Base-by-base conservation (phyloP, 2,329 filamentous ascomycete species). In the Penicillium sp. region DNA sequence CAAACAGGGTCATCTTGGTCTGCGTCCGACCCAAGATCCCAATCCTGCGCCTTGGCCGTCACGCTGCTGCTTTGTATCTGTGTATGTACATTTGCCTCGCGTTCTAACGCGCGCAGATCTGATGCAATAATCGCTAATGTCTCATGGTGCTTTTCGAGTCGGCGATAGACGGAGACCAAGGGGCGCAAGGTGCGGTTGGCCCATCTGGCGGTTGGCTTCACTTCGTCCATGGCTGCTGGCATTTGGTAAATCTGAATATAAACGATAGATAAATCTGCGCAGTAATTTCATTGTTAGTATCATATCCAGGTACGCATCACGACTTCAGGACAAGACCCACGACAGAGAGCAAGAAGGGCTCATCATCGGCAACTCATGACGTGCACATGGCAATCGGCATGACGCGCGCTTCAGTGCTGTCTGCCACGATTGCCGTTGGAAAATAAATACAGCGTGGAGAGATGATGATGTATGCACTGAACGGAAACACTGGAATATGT, bases 151-250 rank as follows among this genome's bases (percentile, higher is more conserved):
- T 70, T 72, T 48, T 68, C 67, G 29, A 74, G 56, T 43, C 68
- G 66, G 43, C 66, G 62, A 48, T 70, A 64, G 42, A 71, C 60
- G 13, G 68, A 69, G 13, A 62, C 64, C 46, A 74, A 57, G 29
- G 71, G 71, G 49, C 70, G 68, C 46, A 74, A 55, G 48, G 72
- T 65, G 54, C 70, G 68, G 49, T 71, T 70, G 46, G 67, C 69
- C 70, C 70, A 72, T 66, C 62, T 68, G 43, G 69, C 66, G 6
- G 68, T 72, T 37, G 66, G 58, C 49, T 64, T 64, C 40, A 69
- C 51, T 48, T 70, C 65, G 41, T 67, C 65, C 67, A 70, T 70
- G 26, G 47, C 49, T 46, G 7, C 4, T 32, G 29, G 11, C 29
- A 8, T 11, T 7, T 32, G 7, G 29, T 32, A 32, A 11, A 11